These are phyloP conservation scores for Tolypocladium sp. DNA, from an alignment of 2,329 filamentous ascomycete genomes.

Conservation along the genomic window DNA sequence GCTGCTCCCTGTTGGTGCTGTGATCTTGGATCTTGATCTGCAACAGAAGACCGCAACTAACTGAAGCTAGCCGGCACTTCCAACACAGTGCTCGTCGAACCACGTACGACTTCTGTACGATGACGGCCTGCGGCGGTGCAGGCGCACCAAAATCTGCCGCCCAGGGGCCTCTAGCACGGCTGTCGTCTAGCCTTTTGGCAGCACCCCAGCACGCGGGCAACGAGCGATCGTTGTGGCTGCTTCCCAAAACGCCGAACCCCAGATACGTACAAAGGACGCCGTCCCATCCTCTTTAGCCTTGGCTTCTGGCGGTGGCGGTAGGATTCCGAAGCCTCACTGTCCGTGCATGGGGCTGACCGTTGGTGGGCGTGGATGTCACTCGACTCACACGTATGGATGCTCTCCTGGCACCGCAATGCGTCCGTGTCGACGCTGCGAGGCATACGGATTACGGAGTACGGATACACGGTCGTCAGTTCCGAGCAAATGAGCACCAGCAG, in stretches of 20 bases:
- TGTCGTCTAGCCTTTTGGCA: background rate
- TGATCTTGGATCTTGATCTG: background rate
- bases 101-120: background rate
- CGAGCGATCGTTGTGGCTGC: background rate
- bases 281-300: constrained; percentile 2
- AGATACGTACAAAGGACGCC: constrained; percentile 1
- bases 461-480: background rate
- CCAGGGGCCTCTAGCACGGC: background rate
- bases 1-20: background rate
- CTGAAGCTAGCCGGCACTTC: background rate
- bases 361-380: constrained; percentile 7
- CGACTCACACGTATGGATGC: background rate
- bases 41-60: background rate
- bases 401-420: background rate
- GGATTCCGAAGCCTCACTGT: constrained; percentile 8
- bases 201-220: background rate
- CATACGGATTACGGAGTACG: too few species aligned
- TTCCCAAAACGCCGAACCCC: constrained; percentile 1
- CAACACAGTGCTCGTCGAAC: background rate
- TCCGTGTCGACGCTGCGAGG: background rate
- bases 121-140: background rate
- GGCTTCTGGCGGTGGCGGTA: constrained; percentile 9
- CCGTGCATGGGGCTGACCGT: constrained; percentile 7
- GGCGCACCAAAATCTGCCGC: background rate
- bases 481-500: background rate